Evolutionary conservation across 1,284 basidiomycete genomes (phyloP).

Genomic region (Schizophyllum commune): DNA sequence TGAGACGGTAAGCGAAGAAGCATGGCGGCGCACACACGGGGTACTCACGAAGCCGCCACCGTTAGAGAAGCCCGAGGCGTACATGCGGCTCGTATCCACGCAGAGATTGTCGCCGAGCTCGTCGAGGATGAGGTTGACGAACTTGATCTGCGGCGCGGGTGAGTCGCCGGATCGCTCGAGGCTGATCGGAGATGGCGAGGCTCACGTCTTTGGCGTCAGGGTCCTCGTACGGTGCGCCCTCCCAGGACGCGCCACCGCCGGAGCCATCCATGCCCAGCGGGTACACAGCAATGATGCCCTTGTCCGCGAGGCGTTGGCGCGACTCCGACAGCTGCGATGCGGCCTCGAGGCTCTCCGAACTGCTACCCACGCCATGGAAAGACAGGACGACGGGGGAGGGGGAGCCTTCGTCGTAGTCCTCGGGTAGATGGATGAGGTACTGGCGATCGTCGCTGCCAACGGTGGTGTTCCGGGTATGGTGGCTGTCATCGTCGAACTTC

Average conservation of each 20-base stretch:
- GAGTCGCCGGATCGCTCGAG: not conserved
- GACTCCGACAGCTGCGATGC: slow-evolving; percentile 8
- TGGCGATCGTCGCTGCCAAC: slow-evolving; percentile 1
- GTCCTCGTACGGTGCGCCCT: slow-evolving; percentile 9
- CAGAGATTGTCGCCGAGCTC: slow-evolving; percentile 6
- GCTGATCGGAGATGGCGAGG: no score
- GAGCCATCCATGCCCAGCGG: not conserved
- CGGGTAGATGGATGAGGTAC: slow-evolving; percentile 9
- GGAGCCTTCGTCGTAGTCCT: slow-evolving; percentile 4
- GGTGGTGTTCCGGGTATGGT: not conserved
- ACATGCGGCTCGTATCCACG: slow-evolving; percentile 8
- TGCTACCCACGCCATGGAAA: slow-evolving; percentile 7
- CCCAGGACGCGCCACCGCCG: slow-evolving; percentile 1
- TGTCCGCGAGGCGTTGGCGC: slow-evolving; percentile 1
- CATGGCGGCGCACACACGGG: slow-evolving; percentile 5
- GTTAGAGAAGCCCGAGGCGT: slow-evolving; percentile 7
- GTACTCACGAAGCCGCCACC: slow-evolving; percentile 11
- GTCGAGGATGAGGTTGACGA: slow-evolving; percentile 8
- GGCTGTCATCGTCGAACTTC: slow-evolving; percentile 4
- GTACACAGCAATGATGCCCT: slow-evolving; percentile 1
- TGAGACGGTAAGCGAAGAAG: slow-evolving; percentile 2
- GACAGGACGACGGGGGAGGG: slow-evolving; percentile 10
- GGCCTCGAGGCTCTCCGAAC: slow-evolving; percentile 6
- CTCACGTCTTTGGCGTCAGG: slow-evolving; percentile 2
- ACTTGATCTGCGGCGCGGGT: not conserved